Evolutionary conservation across 345 rosid species (phyloP), one percentile per base, ranked within the genome.

Genomic region (Eucalyptus regnans): DNA sequence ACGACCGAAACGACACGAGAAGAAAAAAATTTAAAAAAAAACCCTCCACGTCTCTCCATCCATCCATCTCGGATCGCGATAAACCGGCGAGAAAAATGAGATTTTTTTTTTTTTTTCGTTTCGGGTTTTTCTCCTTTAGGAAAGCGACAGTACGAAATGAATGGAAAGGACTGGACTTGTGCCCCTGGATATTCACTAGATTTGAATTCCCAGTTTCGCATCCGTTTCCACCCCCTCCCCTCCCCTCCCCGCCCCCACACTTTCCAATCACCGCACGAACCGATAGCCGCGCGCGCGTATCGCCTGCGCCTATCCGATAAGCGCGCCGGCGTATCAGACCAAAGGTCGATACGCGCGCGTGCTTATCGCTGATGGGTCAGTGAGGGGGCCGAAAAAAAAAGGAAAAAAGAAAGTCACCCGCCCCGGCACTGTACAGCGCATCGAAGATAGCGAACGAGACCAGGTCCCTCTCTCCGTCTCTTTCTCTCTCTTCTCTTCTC

Each of bases 361-460:
- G 44, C 89, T 37, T 86, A 92, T 91, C 94, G 91, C 90, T 92
- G 95, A 93, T 94, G 90, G 91, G 94, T 91, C 93, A 86, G 96
- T 93, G 23, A 9, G 46, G 43, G 3, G 43, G 81, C 4, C 18
- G 9, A 85, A 17, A 68, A 71, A 60, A 58, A 25, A 58, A 5
- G 90, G 90, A 86, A 90, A 91, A 86, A 89, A 91, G 92, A 88
- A n/a, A 64, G 41, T 64, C 66, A 44, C 80, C 23, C 13, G n/a
- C 41, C 20, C 20, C 20, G 18, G 9, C 18, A 91, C 92, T 93
- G 97, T 86, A 93, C 96, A 94, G 89, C 91, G 96, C 98, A 95
- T 95, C 96, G 97, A 96, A 96, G 97, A 94, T 93, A 93, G 97
- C 96, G 94, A 93, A 95, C 95, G 94, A 95, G 95, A 92, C 95